These are phyloP conservation scores for Penicillium capsulatum DNA, from an alignment of 2,329 filamentous ascomycete species.

Conservation along the genomic window DNA sequence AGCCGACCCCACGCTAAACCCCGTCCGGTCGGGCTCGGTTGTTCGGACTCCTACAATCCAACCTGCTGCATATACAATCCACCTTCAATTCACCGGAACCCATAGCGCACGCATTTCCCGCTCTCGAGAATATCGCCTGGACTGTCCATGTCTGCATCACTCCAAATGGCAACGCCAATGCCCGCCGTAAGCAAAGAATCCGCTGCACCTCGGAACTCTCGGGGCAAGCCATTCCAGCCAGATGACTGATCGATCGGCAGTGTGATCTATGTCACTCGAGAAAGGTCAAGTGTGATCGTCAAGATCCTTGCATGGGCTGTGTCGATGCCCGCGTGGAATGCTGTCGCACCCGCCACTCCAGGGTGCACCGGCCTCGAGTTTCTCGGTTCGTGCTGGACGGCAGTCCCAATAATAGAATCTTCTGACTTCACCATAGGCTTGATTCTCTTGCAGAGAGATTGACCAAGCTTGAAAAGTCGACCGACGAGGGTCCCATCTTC, in stretches of 20 bases:
- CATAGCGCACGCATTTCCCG: no score
- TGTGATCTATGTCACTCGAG: slow-evolving; percentile 39
- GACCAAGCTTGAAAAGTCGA: slow-evolving; percentile 19
- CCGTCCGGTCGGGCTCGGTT: no score
- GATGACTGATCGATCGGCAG: slow-evolving; percentile 5
- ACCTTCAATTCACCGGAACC: no score
- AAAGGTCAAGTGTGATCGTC: slow-evolving; percentile 44
- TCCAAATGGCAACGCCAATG: slow-evolving; percentile 5
- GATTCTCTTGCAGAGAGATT: slow-evolving; percentile 18
- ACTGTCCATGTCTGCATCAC: no score
- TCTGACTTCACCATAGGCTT: slow-evolving; percentile 11
- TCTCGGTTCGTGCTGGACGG: slow-evolving; percentile 14
- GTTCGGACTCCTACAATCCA: no score
- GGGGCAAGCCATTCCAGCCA: neutral
- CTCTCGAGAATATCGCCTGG: no score
- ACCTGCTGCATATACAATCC: no score
- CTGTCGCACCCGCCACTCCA: slow-evolving; percentile 20
- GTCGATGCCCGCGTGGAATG: slow-evolving; percentile 39
- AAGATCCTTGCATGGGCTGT: slow-evolving; percentile 46
- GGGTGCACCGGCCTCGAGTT: slow-evolving; percentile 20
- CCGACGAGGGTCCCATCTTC: slow-evolving; percentile 3
- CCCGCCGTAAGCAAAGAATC: slow-evolving; percentile 15
- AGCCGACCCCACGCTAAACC: no score
- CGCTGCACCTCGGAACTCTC: neutral
- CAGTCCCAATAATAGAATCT: neutral